Conservation (phyloP, 176 grass and related monocot genomes). For the Sorghum bicolor region Sorghum_bicolor_NCBIv3 NC_012872.2:10450001-10450500, state of each 20-base stretch:
- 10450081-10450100: slow-evolving; percentile 97
- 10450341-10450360: neutral
- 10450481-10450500: neutral
- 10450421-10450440: neutral
- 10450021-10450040: slow-evolving; percentile 99
- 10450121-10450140: slow-evolving; percentile 82
- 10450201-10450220: neutral
- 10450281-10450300: neutral
- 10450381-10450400: neutral
- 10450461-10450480: neutral
- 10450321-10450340: neutral
- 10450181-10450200: slow-evolving; percentile 68
- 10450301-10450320: neutral
- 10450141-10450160: slow-evolving; percentile 97
- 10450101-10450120: slow-evolving; percentile 97
- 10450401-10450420: neutral
- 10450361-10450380: slow-evolving; percentile 1
- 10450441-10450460: neutral
- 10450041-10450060: slow-evolving; percentile 99
- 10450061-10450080: slow-evolving; percentile 97
- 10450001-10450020: slow-evolving; percentile 80
- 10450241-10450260: neutral
- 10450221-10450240: neutral
- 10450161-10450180: slow-evolving; percentile 93
- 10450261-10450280: no score